Conservation (phyloP, 2,329 filamentous ascomycete species). For the Bipolaris bicolor region DNA sequence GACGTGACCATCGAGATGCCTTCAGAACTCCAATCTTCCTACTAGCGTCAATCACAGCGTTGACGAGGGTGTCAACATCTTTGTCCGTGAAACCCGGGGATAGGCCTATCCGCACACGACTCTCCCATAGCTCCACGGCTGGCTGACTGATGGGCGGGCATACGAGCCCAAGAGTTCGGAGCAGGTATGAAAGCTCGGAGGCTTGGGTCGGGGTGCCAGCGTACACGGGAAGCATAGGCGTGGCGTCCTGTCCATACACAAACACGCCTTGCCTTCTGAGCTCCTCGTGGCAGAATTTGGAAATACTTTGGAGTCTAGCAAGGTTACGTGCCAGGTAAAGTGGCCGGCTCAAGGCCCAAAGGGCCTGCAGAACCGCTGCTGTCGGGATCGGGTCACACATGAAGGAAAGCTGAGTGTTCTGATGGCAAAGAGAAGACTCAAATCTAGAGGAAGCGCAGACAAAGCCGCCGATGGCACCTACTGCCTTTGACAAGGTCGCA, state of each 20-base stretch:
- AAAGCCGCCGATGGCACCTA: conserved; percentile 1
- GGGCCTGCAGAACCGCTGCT: background rate
- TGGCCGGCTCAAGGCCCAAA: background rate
- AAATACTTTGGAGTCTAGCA: background rate
- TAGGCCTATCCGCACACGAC: conserved; percentile 1
- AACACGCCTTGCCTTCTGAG: background rate
- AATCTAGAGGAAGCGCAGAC: background rate
- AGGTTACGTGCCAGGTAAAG: background rate
- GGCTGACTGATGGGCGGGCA: background rate
- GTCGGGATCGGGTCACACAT: background rate
- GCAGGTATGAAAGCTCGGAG: conserved; percentile 1
- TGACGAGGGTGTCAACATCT: background rate
- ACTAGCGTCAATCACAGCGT: background rate
- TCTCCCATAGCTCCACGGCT: conserved; percentile 5
- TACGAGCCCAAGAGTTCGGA: background rate
- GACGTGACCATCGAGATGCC: background rate
- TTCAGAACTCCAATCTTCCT: background rate
- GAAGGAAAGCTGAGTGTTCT: background rate
- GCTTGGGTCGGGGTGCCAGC: conserved; percentile 1
- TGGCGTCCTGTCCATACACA: conserved; percentile 1
- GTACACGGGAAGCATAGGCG: conserved; percentile 3
- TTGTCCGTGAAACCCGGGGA: background rate
- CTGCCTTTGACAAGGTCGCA: conserved; percentile 1
- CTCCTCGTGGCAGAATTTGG: background rate
- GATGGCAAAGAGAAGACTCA: background rate